phyloP scores from a whole-genome alignment of 2,329 filamentous ascomycete species.

The Pseudovirgaria hyperparasitica region DNA sequence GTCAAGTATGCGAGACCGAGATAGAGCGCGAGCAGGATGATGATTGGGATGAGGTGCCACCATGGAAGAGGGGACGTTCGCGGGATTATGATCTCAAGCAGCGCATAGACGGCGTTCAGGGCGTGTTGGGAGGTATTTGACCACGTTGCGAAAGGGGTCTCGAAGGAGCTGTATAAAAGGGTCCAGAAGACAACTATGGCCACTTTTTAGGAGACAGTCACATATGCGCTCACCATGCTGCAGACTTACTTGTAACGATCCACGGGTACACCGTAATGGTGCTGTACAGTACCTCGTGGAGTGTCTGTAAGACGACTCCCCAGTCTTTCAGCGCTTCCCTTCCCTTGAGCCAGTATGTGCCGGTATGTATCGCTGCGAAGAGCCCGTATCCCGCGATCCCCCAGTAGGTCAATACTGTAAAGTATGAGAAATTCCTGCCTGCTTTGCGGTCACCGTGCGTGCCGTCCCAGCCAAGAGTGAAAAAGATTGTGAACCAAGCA shows the following conservation, averaged over 20 bases:
- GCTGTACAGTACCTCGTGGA: slow-evolving; percentile 29
- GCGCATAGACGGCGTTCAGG: slow-evolving; percentile 58
- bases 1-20: slow-evolving; percentile 64
- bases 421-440: slow-evolving; percentile 59
- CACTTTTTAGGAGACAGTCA: slow-evolving; percentile 7
- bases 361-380: slow-evolving; percentile 54
- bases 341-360: slow-evolving; percentile 42
- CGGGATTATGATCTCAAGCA: slow-evolving; percentile 62
- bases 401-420: slow-evolving; percentile 75
- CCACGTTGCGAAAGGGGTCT: slow-evolving; percentile 29
- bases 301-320: slow-evolving; percentile 22
- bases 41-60: slow-evolving; percentile 53
- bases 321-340: slow-evolving; percentile 23
- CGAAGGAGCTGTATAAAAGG: slow-evolving; percentile 23
- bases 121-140: slow-evolving; percentile 61
- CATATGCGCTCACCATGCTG: neutral
- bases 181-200: slow-evolving; percentile 29
- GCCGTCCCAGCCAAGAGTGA: slow-evolving; percentile 54
- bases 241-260: slow-evolving; percentile 29
- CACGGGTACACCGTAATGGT: slow-evolving; percentile 30
- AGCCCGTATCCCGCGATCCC: slow-evolving; percentile 69
- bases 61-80: slow-evolving; percentile 51
- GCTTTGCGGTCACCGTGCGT: slow-evolving; percentile 35
- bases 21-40: slow-evolving; percentile 61
- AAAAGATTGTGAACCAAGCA: slow-evolving; percentile 55